Evolutionary conservation across 495 filamentous ascomycete genomes (phyloP).

Genomic region (Xylaria acuta): DNA sequence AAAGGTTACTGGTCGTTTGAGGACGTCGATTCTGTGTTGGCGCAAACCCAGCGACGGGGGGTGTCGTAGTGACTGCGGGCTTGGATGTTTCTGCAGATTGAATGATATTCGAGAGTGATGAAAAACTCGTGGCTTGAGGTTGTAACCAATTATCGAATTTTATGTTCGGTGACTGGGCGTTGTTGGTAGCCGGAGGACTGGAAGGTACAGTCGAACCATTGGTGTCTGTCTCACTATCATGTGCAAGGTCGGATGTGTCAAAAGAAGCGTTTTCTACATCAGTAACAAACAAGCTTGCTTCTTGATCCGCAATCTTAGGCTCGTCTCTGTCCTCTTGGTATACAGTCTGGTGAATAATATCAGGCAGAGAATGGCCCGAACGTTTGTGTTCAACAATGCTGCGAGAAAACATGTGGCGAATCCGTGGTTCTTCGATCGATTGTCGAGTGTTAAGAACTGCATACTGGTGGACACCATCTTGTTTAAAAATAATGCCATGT

Average conservation of each 20-base stretch:
- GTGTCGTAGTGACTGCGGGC: neutral
- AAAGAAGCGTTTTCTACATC: conserved; percentile 23
- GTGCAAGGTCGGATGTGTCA: neutral
- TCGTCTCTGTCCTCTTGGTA: conserved; percentile 30
- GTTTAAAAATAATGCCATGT: conserved; percentile 67
- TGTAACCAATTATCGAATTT: neutral
- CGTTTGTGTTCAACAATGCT: conserved; percentile 58
- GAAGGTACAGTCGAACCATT: neutral
- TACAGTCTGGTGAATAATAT: conserved; percentile 54
- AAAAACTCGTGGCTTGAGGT: neutral
- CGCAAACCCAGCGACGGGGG: neutral
- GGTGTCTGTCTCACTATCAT: conserved; percentile 11
- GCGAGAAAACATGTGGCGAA: conserved; percentile 52
- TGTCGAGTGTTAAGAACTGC: conserved; percentile 47
- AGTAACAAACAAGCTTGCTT: conserved; percentile 44
- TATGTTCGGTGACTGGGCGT: neutral
- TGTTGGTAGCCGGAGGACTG: neutral
- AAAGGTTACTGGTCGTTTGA: neutral
- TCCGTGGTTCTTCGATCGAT: conserved; percentile 43
- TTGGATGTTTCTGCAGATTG: neutral
- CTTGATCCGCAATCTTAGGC: conserved; percentile 3
- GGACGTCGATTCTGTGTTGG: neutral
- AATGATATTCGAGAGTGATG: neutral
- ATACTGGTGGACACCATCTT: conserved; percentile 54
- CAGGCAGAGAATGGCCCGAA: conserved; percentile 44